Base-by-base conservation (phyloP, 78 protist genomes). In the Pelomyxa schiedti region DNA sequence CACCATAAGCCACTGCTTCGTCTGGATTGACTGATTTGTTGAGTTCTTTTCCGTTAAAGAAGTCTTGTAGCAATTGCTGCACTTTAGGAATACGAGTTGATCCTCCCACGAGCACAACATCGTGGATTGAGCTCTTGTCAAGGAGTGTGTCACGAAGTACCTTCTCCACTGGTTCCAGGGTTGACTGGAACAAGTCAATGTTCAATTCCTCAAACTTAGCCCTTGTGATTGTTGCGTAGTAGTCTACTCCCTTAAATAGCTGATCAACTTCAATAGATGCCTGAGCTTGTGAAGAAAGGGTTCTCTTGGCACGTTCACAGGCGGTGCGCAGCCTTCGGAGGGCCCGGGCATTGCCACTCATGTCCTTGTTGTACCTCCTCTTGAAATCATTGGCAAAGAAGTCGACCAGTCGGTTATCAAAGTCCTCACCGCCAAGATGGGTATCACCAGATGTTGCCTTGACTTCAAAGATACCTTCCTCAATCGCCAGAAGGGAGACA, bases 1-100 rank as follows among this genome's bases (percentile, higher is more conserved):
- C 99, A 35, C 98, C 96, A 83, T 81, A 88, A 65, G 99, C 99
- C 28, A 98, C 99, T 4, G 97, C 97, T 91, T 95, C 99, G 65
- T 95, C 98, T 24, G 99, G 97, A 87, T 96, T 96, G 94, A 94
- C 91, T 39, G 86, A 52, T 76, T 70, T 66, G 88, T 75, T 68
- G 22, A 85, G 89, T 66, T 90, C 97, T 86, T 90, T 94, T 71
- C 99, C 99, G 75, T 85, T 76, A 92, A 97, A 95, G 83, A 69
- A 94, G 80, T 97, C 98, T 66, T 70, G 76, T 28, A 96, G 88
- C 75, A 95, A 78, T 74, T 83, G 76, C 92, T 92, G 98, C n/a
- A 95, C 87, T 87, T 90, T 86, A 37, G 99, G 99, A 76, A 96
- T 93, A 37, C 99, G 94, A 8, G 98, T 93, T 36, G 97, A 95